Base-by-base conservation (phyloP, 2,329 filamentous ascomycete genomes). In the Emmonsiellopsis sp. region DNA sequence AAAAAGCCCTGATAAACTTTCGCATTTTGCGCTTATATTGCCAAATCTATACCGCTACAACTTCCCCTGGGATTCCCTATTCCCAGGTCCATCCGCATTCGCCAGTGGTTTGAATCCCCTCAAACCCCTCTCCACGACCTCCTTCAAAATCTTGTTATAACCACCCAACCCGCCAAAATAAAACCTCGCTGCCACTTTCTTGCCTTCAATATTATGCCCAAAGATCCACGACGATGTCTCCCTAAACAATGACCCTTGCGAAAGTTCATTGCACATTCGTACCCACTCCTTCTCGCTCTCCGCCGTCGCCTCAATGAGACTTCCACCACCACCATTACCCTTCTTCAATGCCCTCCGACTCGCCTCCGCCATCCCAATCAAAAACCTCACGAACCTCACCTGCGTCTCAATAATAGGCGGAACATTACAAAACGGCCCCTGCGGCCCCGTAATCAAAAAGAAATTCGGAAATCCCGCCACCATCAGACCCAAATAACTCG, bases 191-290 rank as follows among this genome's bases (percentile, higher is more conserved):
- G 51, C 50, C 31, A 31, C 13, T 38, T 49, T 55, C 51, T 53
- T 55, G 16, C 54, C 54, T 34, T 11, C 34, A 6, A 55, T 30
- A 50, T 55, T 55, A 42, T 34, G 31, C 16, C 54, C 54, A 50
- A 54, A 55, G 11, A 55, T 16, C 54, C 51, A 55, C 32, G 54
- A 55, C 6, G 51, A 8, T 11, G 54, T 47, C 51, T 41, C 40
- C 35, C 31, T 53, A 32, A 50, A 50, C 35, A 55, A 37, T 34
- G 20, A 54, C 31, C 50, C 40, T 13, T 43, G 43, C 11, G 51
- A 40, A 31, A 54, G 44, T 13, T 32, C 31, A 15, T 55, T 35
- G 16, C 37, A 44, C 30, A 10, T n/a, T 31, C 31, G 16, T 32
- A 46, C 32, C 54, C 54, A 55, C 34, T 42, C 42, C 20, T 45